Base-by-base conservation (phyloP, 2,329 filamentous ascomycete genomes). In the Microcera coccophila region DNA sequence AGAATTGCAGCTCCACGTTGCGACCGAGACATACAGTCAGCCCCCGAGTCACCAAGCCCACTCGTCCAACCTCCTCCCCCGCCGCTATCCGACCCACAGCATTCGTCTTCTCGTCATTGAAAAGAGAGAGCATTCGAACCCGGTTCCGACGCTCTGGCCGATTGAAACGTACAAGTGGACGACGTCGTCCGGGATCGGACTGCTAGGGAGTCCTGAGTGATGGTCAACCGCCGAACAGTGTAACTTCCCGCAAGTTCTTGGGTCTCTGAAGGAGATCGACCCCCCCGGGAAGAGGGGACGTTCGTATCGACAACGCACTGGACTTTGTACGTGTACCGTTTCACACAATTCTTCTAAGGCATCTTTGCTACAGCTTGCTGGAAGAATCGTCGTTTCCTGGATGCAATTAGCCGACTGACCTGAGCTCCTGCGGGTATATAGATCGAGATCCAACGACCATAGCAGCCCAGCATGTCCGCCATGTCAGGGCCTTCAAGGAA, bases 381-480 rank as follows among this genome's bases (percentile, higher is more conserved):
- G 44, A 53, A 42, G 39, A 46, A 45, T 48, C 41, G 21, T 48
- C 42, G 37, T 50, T n/a, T 40, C 38, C 51, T 59, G 53, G 52
- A 28, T 50, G 47, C 46, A 47, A 37, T 50, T 50, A 52, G 44
- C 45, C 51, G 47, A 47, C 49, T 54, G 50, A 51, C 48, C 26
- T 34, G 35, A 47, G 16, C 32, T 45, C 45, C 18, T 43, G 38
- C 49, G 45, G 48, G n/a, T n/a, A 45, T 38, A 42, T 42, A 54
- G 44, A 44, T 51, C 54, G 49, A 57, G 49, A 49, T 49, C 41
- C 44, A 47, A 50, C 53, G 57, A 58, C 41, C 49, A 66, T 62
- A 70, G 61, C 60, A 65, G 63, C 60, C 58, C 65, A 68, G 66
- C 67, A 85, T 83, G 80, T 80, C 80, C 61, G 69, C 68, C 57